Evolutionary conservation across 2,329 filamentous ascomycete species (phyloP).

Genomic region (Pseudofabraea citricarpa): DNA sequence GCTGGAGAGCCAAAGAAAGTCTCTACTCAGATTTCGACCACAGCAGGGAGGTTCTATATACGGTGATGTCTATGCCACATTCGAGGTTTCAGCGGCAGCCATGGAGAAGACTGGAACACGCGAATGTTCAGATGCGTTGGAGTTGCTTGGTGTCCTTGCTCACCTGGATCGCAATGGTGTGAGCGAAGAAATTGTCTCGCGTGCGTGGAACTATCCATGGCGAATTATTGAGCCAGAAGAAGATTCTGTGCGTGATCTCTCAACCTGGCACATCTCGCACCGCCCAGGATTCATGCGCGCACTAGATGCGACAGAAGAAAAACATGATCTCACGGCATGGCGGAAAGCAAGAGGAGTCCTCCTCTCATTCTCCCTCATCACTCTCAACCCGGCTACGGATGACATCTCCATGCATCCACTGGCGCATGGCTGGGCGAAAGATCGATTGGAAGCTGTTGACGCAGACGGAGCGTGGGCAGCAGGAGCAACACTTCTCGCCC

Average conservation of each 20-base stretch:
- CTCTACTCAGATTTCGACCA: constrained; percentile 2
- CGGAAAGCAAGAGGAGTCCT: constrained; percentile 4
- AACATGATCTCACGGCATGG: background rate
- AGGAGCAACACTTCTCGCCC: background rate
- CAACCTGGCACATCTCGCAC: constrained; percentile 3
- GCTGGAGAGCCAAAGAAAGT: constrained; percentile 5
- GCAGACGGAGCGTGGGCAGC: background rate
- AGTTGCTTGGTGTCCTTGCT: constrained; percentile 9
- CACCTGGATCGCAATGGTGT: constrained; percentile 6
- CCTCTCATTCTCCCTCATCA: constrained; percentile 9
- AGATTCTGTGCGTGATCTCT: background rate
- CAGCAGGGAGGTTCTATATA: constrained; percentile 10
- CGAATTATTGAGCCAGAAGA: background rate
- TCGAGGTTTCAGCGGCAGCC: constrained; percentile 10
- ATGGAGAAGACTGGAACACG: background rate
- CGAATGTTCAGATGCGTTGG: constrained; percentile 6
- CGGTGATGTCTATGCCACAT: constrained; percentile 13
- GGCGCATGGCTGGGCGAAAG: constrained; percentile 10
- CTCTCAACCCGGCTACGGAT: constrained; percentile 1
- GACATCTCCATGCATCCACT: constrained; percentile 14
- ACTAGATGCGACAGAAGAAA: background rate
- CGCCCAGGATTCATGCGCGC: background rate
- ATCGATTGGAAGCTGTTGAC: constrained; percentile 1
- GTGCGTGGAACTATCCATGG: background rate
- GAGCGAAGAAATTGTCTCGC: constrained; percentile 4